Evolutionary conservation across 345 rosid genomes (phyloP).

Genomic region (Moringa oleifera): DNA sequence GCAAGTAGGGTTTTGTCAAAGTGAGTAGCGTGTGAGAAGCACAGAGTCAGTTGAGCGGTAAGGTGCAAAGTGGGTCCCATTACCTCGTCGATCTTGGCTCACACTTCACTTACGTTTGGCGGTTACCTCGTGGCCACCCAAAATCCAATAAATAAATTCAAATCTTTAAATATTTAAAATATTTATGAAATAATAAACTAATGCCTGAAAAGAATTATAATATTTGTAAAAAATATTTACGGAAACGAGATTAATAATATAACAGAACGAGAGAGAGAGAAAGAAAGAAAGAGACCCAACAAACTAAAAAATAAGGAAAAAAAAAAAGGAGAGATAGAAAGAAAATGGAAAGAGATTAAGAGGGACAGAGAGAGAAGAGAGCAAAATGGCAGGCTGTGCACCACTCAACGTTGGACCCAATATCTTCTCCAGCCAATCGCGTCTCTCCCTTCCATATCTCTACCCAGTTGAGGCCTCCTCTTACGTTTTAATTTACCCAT

Average conservation of each 20-base stretch:
- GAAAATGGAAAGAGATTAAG: background rate
- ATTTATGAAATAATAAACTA: too few relatives aligned
- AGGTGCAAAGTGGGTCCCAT: conserved; percentile 8
- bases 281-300: background rate
- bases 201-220: background rate
- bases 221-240: too few relatives aligned
- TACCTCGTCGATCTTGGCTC: background rate
- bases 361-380: conserved; percentile 2
- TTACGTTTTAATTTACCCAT: conserved; percentile 8
- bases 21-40: too few relatives aligned
- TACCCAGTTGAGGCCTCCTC: background rate
- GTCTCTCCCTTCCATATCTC: conserved; percentile 52
- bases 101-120: background rate
- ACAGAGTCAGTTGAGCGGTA: background rate
- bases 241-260: background rate
- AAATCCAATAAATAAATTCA: background rate
- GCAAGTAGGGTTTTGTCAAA: too few relatives aligned
- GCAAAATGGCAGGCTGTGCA: conserved; percentile 24
- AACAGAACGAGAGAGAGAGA: too few relatives aligned
- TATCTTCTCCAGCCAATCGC: conserved; percentile 55
- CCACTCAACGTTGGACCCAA: conserved; percentile 47
- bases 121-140: conserved; percentile 13
- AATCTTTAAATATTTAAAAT: background rate
- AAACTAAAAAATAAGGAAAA: background rate
- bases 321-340: too few relatives aligned